Evolutionary conservation across 2,329 filamentous ascomycete species (phyloP), one percentile per base, ranked within the genome.

Genomic region (Sclerotinia minor): DNA sequence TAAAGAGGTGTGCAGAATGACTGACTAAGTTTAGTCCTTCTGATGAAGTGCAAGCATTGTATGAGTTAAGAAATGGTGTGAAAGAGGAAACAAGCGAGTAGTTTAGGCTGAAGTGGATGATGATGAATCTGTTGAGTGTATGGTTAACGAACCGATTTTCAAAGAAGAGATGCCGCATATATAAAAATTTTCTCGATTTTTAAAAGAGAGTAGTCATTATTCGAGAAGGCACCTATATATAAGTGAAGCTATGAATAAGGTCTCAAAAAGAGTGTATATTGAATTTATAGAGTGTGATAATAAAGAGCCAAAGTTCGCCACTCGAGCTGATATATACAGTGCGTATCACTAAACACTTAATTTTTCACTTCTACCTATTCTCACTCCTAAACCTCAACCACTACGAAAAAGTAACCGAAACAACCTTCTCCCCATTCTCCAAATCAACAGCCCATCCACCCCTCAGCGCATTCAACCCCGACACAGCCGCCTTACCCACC

Each of bases 381-480:
- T 49, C 11, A 24, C 21, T 4, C 47, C 17, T 3, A 11, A 54
- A 19, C 21, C 17, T 54, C n/a, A 59, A 6, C 5, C 9, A 44
- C 17, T 59, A 65, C 19, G 53, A 24, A 45, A 67, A 61, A 52
- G 21, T 44, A 13, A 80, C 80, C 17, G 75, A 69, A 59, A 8
- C 76, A 75, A 41, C 29, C 50, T 41, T 67, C 19, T 26, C 61
- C 1, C 64, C 67, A 1, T 17, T 35, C 5, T 11, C 24, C 17
- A 70, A 44, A 65, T 69, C 54, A 11, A 70, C 59, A 6, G 24
- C 35, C 67, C 69, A 69, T 1, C 69, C 69, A 2, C 64, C 64
- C n/a, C 32, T 66, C 32, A 38, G 26, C 6, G 19, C 45, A 6
- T 3, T 11, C 47, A 59, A 45, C 0, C 41, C 64, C 9, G 41